Evolutionary conservation across 2,329 filamentous ascomycete genomes (phyloP).

Genomic region (Aspergillus quadrilineatus): DNA sequence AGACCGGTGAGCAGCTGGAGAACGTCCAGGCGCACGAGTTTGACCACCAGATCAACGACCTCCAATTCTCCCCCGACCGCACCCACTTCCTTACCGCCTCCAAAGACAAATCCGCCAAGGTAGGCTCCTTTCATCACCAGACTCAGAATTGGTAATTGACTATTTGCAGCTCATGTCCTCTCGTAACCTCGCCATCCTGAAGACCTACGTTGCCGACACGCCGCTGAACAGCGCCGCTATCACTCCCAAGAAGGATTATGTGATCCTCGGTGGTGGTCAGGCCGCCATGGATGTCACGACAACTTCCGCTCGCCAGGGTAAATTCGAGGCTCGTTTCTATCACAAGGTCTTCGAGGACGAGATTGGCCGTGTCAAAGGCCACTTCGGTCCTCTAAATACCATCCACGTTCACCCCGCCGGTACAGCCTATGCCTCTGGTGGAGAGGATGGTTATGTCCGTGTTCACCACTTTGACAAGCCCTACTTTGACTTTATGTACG

Average conservation of each 20-base stretch:
- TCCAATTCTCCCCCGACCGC: conserved; percentile 91
- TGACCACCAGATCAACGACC: conserved; percentile 78
- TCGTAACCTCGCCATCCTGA: conserved; percentile 84
- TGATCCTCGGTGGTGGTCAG: conserved; percentile 96
- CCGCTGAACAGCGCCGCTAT: conserved; percentile 95
- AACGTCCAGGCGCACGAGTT: conserved; percentile 84
- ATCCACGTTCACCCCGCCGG: conserved; percentile 90
- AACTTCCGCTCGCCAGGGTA: conserved; percentile 89
- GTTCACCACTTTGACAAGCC: conserved; percentile 98
- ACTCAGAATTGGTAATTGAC: conserved; percentile 17
- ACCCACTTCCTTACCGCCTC: conserved; percentile 98
- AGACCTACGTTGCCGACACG: conserved; percentile 89
- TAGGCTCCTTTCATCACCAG: conserved; percentile 37
- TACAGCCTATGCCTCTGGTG: conserved; percentile 89
- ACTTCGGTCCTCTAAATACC: conserved; percentile 96
- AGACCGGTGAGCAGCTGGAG: conserved; percentile 77
- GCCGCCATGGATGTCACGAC: conserved; percentile 98
- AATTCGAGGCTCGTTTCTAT: conserved; percentile 99
- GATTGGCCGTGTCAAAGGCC: conserved; percentile 92
- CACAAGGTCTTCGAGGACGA: conserved; percentile 99
- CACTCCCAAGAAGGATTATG: conserved; percentile 93
- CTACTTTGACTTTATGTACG: conserved; percentile 98
- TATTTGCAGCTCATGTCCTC: conserved; percentile 69
- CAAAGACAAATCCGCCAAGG: conserved; percentile 97
- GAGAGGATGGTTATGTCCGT: conserved; percentile 97